A percentile compares a stretch with the other conserved stretches of the same genome.
phyloP scores from a whole-genome alignment of 1,284 basidiomycete genomes.

The Trichosporon faecale region DNA sequence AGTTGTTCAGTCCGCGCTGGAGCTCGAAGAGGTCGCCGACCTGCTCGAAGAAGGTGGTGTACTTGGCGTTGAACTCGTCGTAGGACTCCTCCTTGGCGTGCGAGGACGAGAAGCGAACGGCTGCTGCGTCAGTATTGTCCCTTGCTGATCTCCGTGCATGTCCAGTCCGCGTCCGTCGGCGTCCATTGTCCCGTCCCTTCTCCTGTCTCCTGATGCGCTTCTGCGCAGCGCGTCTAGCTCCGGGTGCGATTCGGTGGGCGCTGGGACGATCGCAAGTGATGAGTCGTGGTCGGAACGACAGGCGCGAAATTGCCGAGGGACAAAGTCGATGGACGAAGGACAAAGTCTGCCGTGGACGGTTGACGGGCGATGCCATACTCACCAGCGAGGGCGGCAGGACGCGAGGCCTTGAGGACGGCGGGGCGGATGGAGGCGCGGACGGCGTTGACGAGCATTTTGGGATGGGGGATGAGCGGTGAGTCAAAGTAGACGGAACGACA shows the following conservation, averaged over 20 bases:
- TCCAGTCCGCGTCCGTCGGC: not conserved
- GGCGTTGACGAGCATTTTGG: constrained; percentile 11
- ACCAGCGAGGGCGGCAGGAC: constrained; percentile 9
- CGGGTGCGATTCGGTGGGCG: not conserved
- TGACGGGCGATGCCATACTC: not conserved
- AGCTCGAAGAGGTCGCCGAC: constrained; percentile 96
- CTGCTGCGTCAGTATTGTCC: constrained; percentile 19
- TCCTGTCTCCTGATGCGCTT: not conserved
- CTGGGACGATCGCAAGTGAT: not conserved
- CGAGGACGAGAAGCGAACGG: constrained; percentile 34
- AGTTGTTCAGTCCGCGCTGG: constrained; percentile 97
- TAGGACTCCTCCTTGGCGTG: constrained; percentile 65
- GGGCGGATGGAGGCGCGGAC: constrained; percentile 11
- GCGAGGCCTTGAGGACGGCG: constrained; percentile 11
- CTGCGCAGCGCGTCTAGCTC: not conserved
- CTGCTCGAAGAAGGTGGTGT: constrained; percentile 86
- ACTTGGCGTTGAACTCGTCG: constrained; percentile 89
- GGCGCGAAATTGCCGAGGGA: constrained; percentile 1
- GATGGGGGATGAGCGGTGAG: constrained; percentile 6
- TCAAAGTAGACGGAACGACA: constrained; percentile 4
- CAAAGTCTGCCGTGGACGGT: constrained; percentile 6
- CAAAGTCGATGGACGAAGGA: not conserved
- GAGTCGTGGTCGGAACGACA: not conserved
- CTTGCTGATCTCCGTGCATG: not conserved
- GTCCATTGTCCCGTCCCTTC: not conserved